Base-by-base conservation (phyloP, 805 yeast species). In the Cyberlindnera petersonii region DNA sequence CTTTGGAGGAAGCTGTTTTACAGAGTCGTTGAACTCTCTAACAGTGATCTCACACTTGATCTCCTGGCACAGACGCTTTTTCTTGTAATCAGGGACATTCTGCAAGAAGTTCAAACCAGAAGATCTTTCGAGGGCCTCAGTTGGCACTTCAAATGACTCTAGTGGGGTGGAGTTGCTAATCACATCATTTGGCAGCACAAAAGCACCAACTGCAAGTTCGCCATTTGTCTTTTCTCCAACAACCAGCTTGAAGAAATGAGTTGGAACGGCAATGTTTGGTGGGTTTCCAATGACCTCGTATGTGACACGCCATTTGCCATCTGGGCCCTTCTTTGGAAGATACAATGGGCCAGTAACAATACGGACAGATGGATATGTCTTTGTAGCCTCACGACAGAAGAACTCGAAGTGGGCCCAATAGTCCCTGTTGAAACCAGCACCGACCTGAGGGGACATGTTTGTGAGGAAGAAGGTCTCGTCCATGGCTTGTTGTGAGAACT, bases 321-420 rank as follows among this genome's bases (percentile, higher is more conserved):
- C 96, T 3, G 59, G 54, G 46, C 78, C 76, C 44, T 68, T 68
- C 49, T 80, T 81, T 6, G 98, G 98, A 39, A 93, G 71, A 59
- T 81, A 93, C 38, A 93, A 66, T 1, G 98, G 97, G 2, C 98
- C 98, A 1, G 98, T 93, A 56, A 93, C 82, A 26, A 93, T 72
- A 48, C 97, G 71, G 10, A 93, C 96, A 33, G 79, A 72, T 34
- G 73, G 74, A 60, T 85, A 93, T 37, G 69, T 68, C n/a, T 65
- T 53, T 5, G 95, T 84, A 46, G 91, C 71, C 39, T 86, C 71
- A 46, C 98, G 72, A 32, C 82, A 77, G 58, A 93, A 93, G 54
- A 85, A 84, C 62, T 93, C 98, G 43, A 93, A 77, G 60, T 88
- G 96, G 0, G 98, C 95, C 98, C 98, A 93, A 60, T 93, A 84